Evolutionary conservation across 345 rosid species (phyloP), one percentile per base, ranked within the genome.

Genomic region (Bruguiera parviflora): DNA sequence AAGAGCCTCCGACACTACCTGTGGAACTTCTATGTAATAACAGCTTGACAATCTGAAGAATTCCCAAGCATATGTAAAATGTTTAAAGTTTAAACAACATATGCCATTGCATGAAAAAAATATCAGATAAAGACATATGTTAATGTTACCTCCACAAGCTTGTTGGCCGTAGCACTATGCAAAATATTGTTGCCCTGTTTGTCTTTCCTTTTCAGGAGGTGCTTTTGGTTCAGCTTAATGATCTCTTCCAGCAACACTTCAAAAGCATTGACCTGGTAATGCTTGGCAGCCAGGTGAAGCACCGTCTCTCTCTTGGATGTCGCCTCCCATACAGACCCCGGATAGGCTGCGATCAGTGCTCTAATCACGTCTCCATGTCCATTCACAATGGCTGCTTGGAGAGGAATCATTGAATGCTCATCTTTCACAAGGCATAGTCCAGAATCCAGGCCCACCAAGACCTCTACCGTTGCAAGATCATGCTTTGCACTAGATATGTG

Each of bases 151-250:
- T 16, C 49, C 22, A 28, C 18, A 6, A 58, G 43, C 20, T 39
- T 68, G 35, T 68, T 59, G 25, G 63, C 25, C 6, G 57, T 32
- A 3, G 71, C 71, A 43, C 20, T 58, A n/a, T 68, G 71, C 64
- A 68, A 58, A 46, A 68, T 53, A 19, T 25, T 68, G 24, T 68
- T 56, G 2, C 71, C 71, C 11, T 68, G 6, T 9, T 28, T 16
- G 31, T 68, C 71, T 58, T 58, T 58, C 35, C 27, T 39, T 19
- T 43, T 0, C 10, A 68, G 71, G 0, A 68, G 55, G 10, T 68
- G 8, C 20, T 46, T 24, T 24, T 10, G 53, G 3, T 68, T n/a
- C 19, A 20, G 57, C 27, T 58, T n/a, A 6, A 25, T 15, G 47
- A 43, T 8, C 25, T 58, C 57, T 7, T 68, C 28, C 3, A 59